These are phyloP conservation scores for Penicillium herquei DNA, from an alignment of 495 filamentous ascomycete genomes.

Conservation along the genomic window DNA sequence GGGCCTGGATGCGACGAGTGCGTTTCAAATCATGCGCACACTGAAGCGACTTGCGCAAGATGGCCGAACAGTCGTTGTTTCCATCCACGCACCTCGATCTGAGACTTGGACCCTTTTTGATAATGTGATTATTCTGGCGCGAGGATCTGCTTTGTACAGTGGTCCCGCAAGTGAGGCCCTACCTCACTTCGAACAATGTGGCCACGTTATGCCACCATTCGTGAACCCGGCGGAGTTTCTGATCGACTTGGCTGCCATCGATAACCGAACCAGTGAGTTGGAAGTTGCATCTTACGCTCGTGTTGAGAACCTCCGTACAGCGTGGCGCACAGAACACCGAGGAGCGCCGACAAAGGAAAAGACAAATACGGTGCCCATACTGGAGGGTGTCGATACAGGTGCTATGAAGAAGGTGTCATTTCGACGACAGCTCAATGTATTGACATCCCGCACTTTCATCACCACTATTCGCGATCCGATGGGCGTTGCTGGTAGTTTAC, in stretches of 20 bases:
- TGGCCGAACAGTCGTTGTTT: constrained; percentile 68
- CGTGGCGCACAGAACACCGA: constrained; percentile 43
- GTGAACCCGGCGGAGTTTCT: constrained; percentile 74
- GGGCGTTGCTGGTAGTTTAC: constrained; percentile 62
- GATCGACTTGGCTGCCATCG: constrained; percentile 68
- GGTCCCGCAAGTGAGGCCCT: constrained; percentile 53
- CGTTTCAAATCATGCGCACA: constrained; percentile 69
- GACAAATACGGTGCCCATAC: neutral
- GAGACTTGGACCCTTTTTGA: constrained; percentile 78
- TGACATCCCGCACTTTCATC: constrained; percentile 63
- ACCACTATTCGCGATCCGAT: constrained; percentile 70
- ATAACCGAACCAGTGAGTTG: constrained; percentile 60
- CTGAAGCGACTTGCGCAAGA: constrained; percentile 62
- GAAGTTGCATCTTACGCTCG: constrained; percentile 56
- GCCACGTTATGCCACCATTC: constrained; percentile 59
- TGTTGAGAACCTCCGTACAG: constrained; percentile 51
- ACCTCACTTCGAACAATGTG: constrained; percentile 55
- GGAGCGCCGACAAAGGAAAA: neutral
- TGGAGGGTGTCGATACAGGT: neutral
- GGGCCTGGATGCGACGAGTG: constrained; percentile 70
- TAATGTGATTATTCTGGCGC: constrained; percentile 60
- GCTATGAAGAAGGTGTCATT: constrained; percentile 40
- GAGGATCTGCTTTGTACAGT: constrained; percentile 63
- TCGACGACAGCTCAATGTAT: constrained; percentile 57
- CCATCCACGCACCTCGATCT: constrained; percentile 71